phyloP scores from a whole-genome alignment of 2,329 filamentous ascomycete species.

The Claviceps maximensis region DNA sequence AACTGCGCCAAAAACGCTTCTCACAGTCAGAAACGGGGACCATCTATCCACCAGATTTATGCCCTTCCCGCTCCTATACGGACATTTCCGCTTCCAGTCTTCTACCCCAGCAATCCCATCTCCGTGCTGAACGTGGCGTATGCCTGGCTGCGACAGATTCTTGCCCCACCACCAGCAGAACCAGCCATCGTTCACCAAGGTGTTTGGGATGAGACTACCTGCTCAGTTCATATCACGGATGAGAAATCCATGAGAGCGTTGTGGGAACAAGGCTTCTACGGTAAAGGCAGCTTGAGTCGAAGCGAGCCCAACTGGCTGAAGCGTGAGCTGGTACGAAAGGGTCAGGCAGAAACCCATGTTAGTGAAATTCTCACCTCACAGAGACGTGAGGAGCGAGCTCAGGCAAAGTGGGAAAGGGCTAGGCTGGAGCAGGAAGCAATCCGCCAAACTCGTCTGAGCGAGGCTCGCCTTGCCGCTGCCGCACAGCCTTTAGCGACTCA shows the following conservation, averaged over 20 bases:
- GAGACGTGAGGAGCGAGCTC: conserved; percentile 65
- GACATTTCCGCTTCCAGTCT: conserved; percentile 70
- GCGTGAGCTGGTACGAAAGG: conserved; percentile 61
- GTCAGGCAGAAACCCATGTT: conserved; percentile 51
- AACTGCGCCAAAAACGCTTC: conserved; percentile 5
- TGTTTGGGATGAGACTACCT: conserved; percentile 68
- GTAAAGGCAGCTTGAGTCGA: conserved; percentile 82
- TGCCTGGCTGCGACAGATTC: conserved; percentile 60
- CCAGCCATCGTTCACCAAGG: conserved; percentile 53
- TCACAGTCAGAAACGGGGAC: conserved; percentile 22
- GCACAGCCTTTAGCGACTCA: conserved; percentile 4
- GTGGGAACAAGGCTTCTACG: conserved; percentile 97
- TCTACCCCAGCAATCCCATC: conserved; percentile 86
- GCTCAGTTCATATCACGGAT: conserved; percentile 75
- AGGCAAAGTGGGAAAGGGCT: conserved; percentile 87
- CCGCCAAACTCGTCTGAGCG: conserved; percentile 46
- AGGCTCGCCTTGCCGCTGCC: conserved; percentile 23
- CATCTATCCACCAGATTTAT: conserved; percentile 60
- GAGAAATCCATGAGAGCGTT: conserved; percentile 61
- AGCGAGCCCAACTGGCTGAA: conserved; percentile 92
- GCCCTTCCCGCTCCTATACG: conserved; percentile 66
- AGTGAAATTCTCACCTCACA: conserved; percentile 70
- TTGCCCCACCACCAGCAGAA: conserved; percentile 54
- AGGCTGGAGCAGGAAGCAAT: conserved; percentile 74
- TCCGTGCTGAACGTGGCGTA: conserved; percentile 72